Percentiles rank a stretch among this genome's conserved stretches.
These are phyloP conservation scores for Suillus fuscotomentosus DNA, from an alignment of 768 basidiomycete species.

Conservation along the genomic window DNA sequence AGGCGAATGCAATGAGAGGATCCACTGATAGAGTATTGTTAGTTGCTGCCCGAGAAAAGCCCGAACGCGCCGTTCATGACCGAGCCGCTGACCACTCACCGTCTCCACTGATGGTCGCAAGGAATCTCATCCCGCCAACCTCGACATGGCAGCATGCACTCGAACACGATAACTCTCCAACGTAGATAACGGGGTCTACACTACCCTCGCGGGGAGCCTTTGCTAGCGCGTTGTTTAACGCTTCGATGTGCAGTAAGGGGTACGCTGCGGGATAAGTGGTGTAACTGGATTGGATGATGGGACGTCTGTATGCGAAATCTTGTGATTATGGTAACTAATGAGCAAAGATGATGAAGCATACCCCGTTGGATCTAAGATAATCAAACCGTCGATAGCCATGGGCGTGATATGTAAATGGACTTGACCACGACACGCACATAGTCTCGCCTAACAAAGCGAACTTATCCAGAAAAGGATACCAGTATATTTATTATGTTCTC, in stretches of 20 bases:
- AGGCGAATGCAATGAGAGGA: slow-evolving; percentile 86
- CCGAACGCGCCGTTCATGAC: not conserved
- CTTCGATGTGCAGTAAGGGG: slow-evolving; percentile 83
- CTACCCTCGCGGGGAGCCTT: slow-evolving; percentile 52
- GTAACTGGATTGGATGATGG: slow-evolving; percentile 91
- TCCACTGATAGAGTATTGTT: slow-evolving; percentile 55
- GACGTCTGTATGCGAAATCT: slow-evolving; percentile 43
- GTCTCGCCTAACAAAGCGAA: not conserved
- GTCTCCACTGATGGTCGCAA: slow-evolving; percentile 83
- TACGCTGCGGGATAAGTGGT: slow-evolving; percentile 74
- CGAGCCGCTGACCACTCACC: slow-evolving; percentile 48
- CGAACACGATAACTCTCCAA: slow-evolving; percentile 45
- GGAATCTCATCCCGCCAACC: slow-evolving; percentile 69
- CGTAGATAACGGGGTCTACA: slow-evolving; percentile 75
- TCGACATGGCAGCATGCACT: slow-evolving; percentile 84
- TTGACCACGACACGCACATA: not conserved
- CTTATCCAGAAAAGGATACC: not conserved
- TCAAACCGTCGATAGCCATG: slow-evolving; percentile 82
- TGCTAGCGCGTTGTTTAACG: slow-evolving; percentile 70
- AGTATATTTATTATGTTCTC: not conserved
- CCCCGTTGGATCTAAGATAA: slow-evolving; percentile 76
- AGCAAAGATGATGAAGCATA: slow-evolving; percentile 33
- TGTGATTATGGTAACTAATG: slow-evolving; percentile 18
- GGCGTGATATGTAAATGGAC: not conserved
- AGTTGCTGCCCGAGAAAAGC: not conserved